phyloP scores from a whole-genome alignment of 2,329 filamentous ascomycete species.

The Alternaria triticina region DNA sequence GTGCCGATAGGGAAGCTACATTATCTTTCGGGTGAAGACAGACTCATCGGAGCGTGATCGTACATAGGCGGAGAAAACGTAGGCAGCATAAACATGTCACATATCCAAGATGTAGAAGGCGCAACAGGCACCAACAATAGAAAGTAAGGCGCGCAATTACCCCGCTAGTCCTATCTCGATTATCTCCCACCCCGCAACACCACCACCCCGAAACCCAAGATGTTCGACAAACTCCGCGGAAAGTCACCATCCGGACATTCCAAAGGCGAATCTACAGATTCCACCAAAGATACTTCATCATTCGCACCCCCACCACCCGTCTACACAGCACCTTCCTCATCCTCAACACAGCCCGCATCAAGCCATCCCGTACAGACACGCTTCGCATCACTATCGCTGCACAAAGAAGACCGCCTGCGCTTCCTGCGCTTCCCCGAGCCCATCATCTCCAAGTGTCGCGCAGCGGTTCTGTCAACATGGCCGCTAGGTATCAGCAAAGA shows the following conservation, averaged over 20 bases:
- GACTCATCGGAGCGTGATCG: neutral
- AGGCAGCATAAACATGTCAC: neutral
- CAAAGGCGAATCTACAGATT: constrained; percentile 13
- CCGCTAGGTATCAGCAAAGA: constrained; percentile 40
- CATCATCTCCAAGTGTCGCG: constrained; percentile 36
- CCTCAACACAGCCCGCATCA: neutral
- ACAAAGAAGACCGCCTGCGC: constrained; percentile 35
- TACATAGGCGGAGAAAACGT: neutral
- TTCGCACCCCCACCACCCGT: constrained; percentile 12
- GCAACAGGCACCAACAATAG: neutral
- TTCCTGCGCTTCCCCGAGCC: constrained; percentile 44
- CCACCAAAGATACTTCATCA: neutral
- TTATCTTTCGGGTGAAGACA: neutral
- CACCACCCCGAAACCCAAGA: neutral
- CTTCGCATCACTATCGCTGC: constrained; percentile 34
- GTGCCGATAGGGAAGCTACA: neutral
- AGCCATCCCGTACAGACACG: constrained; percentile 21
- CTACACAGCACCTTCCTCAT: constrained; percentile 14
- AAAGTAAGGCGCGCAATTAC: neutral
- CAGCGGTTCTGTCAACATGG: constrained; percentile 32
- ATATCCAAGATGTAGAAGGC: neutral
- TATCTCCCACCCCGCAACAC: neutral
- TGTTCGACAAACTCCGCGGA: constrained; percentile 23
- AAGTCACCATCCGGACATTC: constrained; percentile 17
- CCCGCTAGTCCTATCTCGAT: neutral